Base-by-base conservation (phyloP, 768 basidiomycete species). In the Auriscalpium microsporum region DNA sequence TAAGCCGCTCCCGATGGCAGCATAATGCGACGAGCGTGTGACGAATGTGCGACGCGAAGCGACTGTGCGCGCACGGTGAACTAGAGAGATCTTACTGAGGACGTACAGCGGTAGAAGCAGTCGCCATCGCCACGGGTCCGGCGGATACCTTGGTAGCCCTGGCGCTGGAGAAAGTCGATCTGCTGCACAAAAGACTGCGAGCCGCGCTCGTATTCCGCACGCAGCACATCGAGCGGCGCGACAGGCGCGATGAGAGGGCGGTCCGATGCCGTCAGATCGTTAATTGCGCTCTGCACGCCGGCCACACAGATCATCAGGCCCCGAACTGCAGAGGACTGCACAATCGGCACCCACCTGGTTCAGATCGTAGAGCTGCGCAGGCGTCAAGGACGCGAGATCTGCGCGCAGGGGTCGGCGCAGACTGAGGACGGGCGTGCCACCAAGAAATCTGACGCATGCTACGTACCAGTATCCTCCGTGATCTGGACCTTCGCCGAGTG, bases 21-120 rank as follows among this genome's bases (percentile, higher is more conserved):
- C 28, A 2, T 5, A 28, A 3, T 28, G 28, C 2, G 28, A 28
- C 28, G 28, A 28, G 28, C 28, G 28, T 28, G 28, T 28, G 28
- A 28, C 28, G 28, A 28, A 4, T 28, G 7, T 28, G 28, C 28
- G 28, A 4, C 2, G 28, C 28, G 28, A 28, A 28, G 28, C 28
- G 28, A 28, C 28, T 28, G 28, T 28, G 28, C 28, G 28, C 28
- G 28, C 28, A 28, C 28, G 28, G 28, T 28, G 28, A 28, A 28
- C 28, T 28, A 7, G 28, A 28, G 28, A 28, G 28, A 28, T 28
- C 28, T 28, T 28, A 28, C 28, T 21, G 23, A 19, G 40, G 54
- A 66, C 71, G 76, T 66, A 90, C 90, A 86, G 77, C 93, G 78
- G 68, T 94, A 96, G 69, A 94, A 95, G 67, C 94, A 95, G 67